phyloP scores from a whole-genome alignment of 306 rosid species.

The Potentilla sterilis region DNA sequence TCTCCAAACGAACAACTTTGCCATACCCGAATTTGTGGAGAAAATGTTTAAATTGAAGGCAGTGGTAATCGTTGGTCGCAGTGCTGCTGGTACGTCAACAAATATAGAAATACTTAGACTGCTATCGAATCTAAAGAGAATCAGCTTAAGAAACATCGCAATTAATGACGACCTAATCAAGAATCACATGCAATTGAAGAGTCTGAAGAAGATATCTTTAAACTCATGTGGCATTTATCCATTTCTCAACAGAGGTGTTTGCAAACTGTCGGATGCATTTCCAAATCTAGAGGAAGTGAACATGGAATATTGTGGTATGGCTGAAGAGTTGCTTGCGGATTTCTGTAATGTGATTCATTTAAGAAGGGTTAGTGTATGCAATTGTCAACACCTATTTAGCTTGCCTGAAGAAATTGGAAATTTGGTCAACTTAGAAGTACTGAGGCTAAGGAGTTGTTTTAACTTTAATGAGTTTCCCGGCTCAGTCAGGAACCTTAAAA shows the following conservation, averaged over 20 bases:
- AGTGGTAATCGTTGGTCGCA: conserved; percentile 41
- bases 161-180: conserved; percentile 37
- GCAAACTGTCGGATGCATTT: background rate
- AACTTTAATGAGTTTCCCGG: conserved; percentile 31
- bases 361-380: conserved; percentile 49
- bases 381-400: conserved; percentile 14
- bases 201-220: conserved; percentile 51
- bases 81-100: too few species aligned
- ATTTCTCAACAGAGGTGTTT: too few species aligned
- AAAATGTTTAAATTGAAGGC: conserved; percentile 53
- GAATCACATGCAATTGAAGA: conserved; percentile 28
- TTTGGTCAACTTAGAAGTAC: conserved; percentile 39
- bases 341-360: conserved; percentile 23
- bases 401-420: conserved; percentile 37
- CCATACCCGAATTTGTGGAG: conserved; percentile 45
- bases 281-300: conserved; percentile 40
- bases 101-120: conserved; percentile 34
- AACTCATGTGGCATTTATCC: too few species aligned
- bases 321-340: too few species aligned
- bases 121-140: conserved; percentile 36
- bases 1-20: conserved; percentile 31
- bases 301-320: background rate
- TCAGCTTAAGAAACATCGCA: conserved; percentile 53
- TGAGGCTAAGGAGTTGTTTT: conserved; percentile 41
- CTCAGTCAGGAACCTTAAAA: conserved; percentile 19